Conservation (phyloP, 2,329 filamentous ascomycete genomes). For the Trichoderma pleuroti region DNA sequence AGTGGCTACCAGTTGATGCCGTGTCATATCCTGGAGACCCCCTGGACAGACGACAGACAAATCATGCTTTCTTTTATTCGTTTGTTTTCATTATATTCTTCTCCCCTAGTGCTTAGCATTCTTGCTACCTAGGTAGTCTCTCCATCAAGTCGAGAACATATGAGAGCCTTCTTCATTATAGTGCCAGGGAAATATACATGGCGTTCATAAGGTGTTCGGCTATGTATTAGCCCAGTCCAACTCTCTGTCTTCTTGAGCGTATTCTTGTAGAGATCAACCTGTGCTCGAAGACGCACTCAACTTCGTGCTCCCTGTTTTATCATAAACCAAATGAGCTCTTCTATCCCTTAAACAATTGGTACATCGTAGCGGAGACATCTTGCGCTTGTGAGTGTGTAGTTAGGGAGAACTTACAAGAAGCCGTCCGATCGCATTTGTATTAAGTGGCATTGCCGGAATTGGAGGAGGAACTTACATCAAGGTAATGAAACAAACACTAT, state of each 20-base stretch:
- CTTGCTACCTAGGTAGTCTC: not conserved
- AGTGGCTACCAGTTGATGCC: not conserved
- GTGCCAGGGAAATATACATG: not conserved
- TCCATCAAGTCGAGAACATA: not conserved
- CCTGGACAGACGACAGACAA: not conserved
- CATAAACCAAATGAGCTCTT: fast-evolving
- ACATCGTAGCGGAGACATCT: no score
- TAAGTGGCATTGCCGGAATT: not conserved
- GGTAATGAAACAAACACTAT: not conserved
- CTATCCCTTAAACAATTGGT: not conserved
- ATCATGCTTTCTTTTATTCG: not conserved
- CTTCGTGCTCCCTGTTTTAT: fast-evolving
- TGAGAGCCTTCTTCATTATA: not conserved
- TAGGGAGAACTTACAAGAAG: not conserved
- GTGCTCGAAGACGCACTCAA: not conserved
- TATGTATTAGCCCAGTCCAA: not conserved
- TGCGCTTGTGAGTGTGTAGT: not conserved
- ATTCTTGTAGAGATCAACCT: not conserved
- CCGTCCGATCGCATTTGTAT: not conserved
- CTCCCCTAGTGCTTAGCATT: not conserved
- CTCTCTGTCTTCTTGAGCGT: not conserved
- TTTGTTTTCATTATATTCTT: not conserved
- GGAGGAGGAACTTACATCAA: not conserved
- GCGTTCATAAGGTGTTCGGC: not conserved
- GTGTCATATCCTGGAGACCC: not conserved